Percentiles rank a stretch among this genome's conserved stretches.
These are phyloP conservation scores for Neospora caninum DNA, from an alignment of 169 alveolate species.

Conservation along the genomic window DNA sequence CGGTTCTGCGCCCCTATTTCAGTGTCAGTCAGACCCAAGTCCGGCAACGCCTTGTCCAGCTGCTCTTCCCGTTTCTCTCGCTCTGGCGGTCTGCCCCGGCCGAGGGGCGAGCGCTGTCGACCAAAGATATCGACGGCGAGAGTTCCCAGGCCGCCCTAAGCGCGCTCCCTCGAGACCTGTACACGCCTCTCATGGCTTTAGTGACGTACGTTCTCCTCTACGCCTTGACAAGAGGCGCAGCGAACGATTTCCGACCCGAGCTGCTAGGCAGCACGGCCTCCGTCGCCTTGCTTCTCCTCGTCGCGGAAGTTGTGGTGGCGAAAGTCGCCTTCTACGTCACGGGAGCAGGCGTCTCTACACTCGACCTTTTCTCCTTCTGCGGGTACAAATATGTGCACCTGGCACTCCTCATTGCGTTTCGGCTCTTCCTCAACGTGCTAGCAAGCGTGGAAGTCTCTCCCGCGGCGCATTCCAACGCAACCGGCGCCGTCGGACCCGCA, in stretches of 20 bases:
- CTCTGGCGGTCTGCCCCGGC: conserved; percentile 16
- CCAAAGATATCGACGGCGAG: not conserved
- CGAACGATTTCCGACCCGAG: conserved; percentile 45
- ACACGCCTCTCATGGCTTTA: conserved; percentile 55
- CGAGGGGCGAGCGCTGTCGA: not conserved
- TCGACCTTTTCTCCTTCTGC: conserved; percentile 54
- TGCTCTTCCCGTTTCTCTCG: conserved; percentile 35
- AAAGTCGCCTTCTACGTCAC: conserved; percentile 26
- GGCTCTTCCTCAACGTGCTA: conserved; percentile 27
- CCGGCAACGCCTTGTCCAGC: conserved; percentile 36
- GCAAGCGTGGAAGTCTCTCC: not conserved
- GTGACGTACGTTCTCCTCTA: conserved; percentile 45
- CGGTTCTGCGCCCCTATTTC: conserved; percentile 47
- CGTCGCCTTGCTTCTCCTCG: conserved; percentile 17
- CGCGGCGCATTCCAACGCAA: not conserved
- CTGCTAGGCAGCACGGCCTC: conserved; percentile 41
- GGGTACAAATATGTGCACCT: conserved; percentile 54
- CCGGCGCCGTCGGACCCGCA: not conserved
- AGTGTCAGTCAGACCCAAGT: conserved; percentile 49
- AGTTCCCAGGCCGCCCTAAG: not conserved
- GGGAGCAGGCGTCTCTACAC: conserved; percentile 38
- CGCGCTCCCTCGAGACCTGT: conserved; percentile 33
- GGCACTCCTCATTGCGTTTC: conserved; percentile 30
- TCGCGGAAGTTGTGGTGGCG: conserved; percentile 20
- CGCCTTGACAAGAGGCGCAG: conserved; percentile 19